Evolutionary conservation across 768 basidiomycete genomes (phyloP).

Genomic region (Goffeauzyma gilvescens): DNA sequence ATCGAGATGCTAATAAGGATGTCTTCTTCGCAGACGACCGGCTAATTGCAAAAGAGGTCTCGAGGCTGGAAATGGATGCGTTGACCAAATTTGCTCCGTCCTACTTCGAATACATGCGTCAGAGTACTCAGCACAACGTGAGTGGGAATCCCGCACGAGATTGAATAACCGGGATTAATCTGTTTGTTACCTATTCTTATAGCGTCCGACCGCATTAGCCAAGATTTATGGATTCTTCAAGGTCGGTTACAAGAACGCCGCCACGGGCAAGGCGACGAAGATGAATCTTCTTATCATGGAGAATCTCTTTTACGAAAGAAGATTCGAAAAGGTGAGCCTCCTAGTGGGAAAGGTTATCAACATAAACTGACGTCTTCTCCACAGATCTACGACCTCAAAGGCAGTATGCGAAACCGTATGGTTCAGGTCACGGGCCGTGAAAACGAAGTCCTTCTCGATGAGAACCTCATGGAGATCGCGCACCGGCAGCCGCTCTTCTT

Average conservation of each 20-base stretch:
- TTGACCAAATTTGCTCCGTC: conserved; percentile 94
- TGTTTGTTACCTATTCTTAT: neutral
- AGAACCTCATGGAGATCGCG: conserved; percentile 78
- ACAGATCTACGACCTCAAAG: conserved; percentile 92
- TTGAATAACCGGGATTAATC: neutral
- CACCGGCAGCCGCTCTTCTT: conserved; percentile 79
- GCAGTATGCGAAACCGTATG: conserved; percentile 80
- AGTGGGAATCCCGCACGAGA: conserved; percentile 20
- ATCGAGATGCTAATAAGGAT: neutral
- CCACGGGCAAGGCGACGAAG: conserved; percentile 63
- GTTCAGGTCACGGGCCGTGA: conserved; percentile 74
- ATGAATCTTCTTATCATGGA: conserved; percentile 98
- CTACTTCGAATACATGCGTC: conserved; percentile 95
- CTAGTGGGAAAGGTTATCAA: neutral
- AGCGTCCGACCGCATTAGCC: conserved; percentile 85
- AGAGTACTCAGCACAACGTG: conserved; percentile 69
- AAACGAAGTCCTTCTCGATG: conserved; percentile 87
- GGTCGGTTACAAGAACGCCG: conserved; percentile 65
- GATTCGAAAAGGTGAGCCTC: conserved; percentile 54
- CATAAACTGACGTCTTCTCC: neutral
- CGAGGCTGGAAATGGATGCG: conserved; percentile 70
- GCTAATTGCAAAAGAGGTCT: conserved; percentile 94
- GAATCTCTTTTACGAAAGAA: conserved; percentile 67
- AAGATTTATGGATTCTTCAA: conserved; percentile 97
- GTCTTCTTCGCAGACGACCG: conserved; percentile 53